These are phyloP conservation scores for Hortiboletus campestris DNA, from an alignment of 768 basidiomycete species.

Conservation along the genomic window DNA sequence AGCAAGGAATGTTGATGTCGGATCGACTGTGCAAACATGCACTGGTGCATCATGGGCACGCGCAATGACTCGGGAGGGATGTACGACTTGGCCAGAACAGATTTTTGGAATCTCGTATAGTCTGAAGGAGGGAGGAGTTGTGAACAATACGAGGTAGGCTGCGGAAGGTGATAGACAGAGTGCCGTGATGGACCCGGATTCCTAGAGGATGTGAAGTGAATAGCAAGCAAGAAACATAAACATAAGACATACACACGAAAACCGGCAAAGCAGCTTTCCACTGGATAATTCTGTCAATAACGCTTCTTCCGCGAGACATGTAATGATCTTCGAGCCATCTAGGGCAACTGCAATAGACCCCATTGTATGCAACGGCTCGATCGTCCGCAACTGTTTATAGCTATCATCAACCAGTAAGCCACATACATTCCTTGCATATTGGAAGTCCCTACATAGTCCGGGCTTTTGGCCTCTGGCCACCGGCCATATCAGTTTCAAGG, in stretches of 20 bases:
- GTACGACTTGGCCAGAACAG: slow-evolving; percentile 47
- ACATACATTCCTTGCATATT: background rate
- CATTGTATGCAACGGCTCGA: slow-evolving; percentile 82
- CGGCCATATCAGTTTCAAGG: slow-evolving; percentile 14
- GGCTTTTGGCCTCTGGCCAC: slow-evolving; percentile 39
- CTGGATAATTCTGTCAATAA: slow-evolving; percentile 76
- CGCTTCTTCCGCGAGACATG: slow-evolving; percentile 85
- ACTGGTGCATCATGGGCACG: slow-evolving; percentile 93
- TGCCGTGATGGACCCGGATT: slow-evolving; percentile 79
- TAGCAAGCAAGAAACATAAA: background rate
- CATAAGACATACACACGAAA: slow-evolving; percentile 67
- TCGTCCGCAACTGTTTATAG: slow-evolving; percentile 70
- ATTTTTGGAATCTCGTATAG: slow-evolving; percentile 75
- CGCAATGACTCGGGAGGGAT: slow-evolving; percentile 71
- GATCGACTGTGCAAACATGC: slow-evolving; percentile 82
- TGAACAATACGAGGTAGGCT: slow-evolving; percentile 75
- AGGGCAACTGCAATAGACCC: slow-evolving; percentile 79
- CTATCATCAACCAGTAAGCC: slow-evolving; percentile 37
- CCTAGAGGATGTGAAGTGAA: slow-evolving; percentile 47
- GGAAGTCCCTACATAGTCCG: slow-evolving; percentile 38
- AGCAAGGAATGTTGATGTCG: slow-evolving; percentile 86
- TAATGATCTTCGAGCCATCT: slow-evolving; percentile 79
- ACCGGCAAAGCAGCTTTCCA: slow-evolving; percentile 75
- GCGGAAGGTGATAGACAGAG: slow-evolving; percentile 78
- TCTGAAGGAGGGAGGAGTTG: slow-evolving; percentile 75